Evolutionary conservation across 495 filamentous ascomycete genomes (phyloP), one percentile per base, ranked within the genome.

Genomic region (Hypoxylon cercidicola): DNA sequence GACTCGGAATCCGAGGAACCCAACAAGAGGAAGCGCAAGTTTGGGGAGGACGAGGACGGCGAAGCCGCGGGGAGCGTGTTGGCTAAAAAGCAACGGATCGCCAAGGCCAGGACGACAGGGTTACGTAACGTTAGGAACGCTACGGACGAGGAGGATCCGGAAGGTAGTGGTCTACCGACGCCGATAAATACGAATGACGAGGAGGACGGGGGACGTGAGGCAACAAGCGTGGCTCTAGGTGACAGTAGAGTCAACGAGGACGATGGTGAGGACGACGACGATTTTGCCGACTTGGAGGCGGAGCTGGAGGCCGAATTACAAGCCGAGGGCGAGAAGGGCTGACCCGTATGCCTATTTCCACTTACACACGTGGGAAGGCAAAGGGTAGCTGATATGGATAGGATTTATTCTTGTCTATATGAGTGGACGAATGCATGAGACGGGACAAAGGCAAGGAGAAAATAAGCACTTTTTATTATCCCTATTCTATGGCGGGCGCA

Each of bases 251-350:
- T 73, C 11, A 73, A 70, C 5, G 69, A 41, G 3, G 68, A 58
- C 12, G 70, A 74, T 21, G 23, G 23, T 25, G 71, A 66, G 9
- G 73, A 78, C 13, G 78, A 81, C 34, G 84, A 84, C 16, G 82
- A 85, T 8, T 88, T 88, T 25, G 88, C 85, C 43, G 88, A 84
- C 41, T 72, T 91, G 16, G 89, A 90, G 69, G 84, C 84, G 10
- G 87, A 91, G 61, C 81, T 92, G 73, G 70, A 88, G 68, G 88
- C 87, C 0, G 88, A 87, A 41, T 84, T 91, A 48, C 86, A 88
- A 55, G 82, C 84, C 49, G 60, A 79, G 6, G 74, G 69, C 61
- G 74, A 79, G 44, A 53, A 64, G 7, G 66, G 69, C 30, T 74
- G 51, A 64, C 54, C 11, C 8, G 10, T 19, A 28, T 52, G 40